A percentile compares a stretch with the other conserved stretches of the same genome.
Evolutionary conservation across 495 filamentous ascomycete genomes (phyloP).

Genomic region (Friedmanniomyces simplex): DNA sequence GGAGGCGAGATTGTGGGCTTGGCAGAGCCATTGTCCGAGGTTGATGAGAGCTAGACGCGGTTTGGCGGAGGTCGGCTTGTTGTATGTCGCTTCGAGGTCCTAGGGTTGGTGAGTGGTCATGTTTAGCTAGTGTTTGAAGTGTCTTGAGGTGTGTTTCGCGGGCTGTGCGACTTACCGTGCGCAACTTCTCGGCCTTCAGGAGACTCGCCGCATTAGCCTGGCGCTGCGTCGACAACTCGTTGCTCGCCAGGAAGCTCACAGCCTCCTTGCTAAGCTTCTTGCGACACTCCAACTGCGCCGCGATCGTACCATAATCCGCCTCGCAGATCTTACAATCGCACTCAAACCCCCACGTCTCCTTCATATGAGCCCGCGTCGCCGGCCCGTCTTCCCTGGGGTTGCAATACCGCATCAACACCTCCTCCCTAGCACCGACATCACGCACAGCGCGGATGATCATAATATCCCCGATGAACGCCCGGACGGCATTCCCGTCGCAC

Average conservation of each 20-base stretch:
- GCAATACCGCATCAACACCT: conserved; percentile 3
- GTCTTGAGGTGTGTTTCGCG: no score
- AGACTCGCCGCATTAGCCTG: not conserved
- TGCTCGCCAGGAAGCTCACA: not conserved
- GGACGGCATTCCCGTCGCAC: not conserved
- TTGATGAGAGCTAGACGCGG: not conserved
- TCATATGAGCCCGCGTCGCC: not conserved
- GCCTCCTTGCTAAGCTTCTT: not conserved
- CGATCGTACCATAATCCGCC: not conserved
- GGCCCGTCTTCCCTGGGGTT: not conserved
- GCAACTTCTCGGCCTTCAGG: not conserved
- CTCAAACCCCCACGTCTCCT: conserved; percentile 22
- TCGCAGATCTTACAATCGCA: conserved; percentile 19
- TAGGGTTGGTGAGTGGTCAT: no score
- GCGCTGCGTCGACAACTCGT: not conserved
- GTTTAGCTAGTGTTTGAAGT: no score
- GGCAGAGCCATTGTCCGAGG: not conserved
- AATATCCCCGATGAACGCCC: conserved; percentile 5
- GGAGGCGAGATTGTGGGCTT: not conserved
- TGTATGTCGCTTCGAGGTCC: not conserved
- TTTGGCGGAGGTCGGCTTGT: not conserved
- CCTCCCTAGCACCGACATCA: not conserved
- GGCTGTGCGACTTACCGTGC: not conserved
- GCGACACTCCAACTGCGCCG: not conserved
- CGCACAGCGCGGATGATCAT: not conserved